A percentile compares a stretch with the other conserved stretches of the same genome.
phyloP scores from a whole-genome alignment of 176 grass and related monocot genomes.

The Triticum aestivum region DNA sequence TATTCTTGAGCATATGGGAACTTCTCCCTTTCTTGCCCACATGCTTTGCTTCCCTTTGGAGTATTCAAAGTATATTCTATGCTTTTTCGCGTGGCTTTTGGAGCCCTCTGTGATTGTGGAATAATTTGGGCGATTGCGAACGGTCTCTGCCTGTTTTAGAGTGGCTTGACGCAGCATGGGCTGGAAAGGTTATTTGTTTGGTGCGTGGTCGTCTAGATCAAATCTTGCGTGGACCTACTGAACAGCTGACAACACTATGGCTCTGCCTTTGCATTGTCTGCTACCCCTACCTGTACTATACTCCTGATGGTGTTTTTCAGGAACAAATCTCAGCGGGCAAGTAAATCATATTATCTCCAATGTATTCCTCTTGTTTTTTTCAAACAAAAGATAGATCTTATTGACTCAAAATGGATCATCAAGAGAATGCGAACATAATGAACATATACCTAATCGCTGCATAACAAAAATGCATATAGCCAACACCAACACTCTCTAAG shows the following conservation, averaged over 20 bases:
- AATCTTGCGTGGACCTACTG: not conserved
- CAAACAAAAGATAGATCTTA: no score
- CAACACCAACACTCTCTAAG: no score
- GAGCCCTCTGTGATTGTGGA: not conserved
- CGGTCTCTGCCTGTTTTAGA: not conserved
- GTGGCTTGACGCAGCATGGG: conserved; percentile 45
- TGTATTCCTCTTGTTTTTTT: no score
- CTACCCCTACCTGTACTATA: not conserved
- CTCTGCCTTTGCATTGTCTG: not conserved
- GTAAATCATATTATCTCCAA: not conserved
- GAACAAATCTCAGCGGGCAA: not conserved
- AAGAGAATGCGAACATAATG: no score
- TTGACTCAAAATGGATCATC: no score
- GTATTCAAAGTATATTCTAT: conserved; percentile 49
- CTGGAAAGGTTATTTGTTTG: conserved; percentile 31
- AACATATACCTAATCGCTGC: no score
- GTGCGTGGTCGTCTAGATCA: conserved; percentile 20
- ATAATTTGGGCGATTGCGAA: not conserved
- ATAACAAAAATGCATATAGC: no score
- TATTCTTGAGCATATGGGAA: conserved; percentile 50
- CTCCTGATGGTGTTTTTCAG: not conserved
- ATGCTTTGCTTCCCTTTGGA: conserved; percentile 35
- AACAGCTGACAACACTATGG: not conserved
- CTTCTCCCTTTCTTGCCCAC: conserved; percentile 16
- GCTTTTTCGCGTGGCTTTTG: conserved; percentile 24